Base-by-base conservation (phyloP, 2,329 filamentous ascomycete species). In the Thelonectria rubi region DNA sequence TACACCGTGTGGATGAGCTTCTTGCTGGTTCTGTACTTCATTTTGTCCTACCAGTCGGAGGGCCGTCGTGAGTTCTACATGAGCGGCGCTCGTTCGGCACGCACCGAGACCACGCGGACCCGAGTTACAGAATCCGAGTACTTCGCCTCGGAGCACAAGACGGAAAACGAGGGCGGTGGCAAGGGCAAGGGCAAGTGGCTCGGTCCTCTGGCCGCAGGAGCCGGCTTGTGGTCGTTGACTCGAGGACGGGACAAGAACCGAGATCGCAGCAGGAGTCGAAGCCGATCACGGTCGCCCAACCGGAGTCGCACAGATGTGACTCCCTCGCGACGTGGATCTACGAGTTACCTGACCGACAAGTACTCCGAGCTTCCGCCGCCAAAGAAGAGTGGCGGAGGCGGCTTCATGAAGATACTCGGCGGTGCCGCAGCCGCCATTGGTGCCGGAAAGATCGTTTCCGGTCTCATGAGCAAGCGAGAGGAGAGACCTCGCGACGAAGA, bases 1-100 rank as follows among this genome's bases (percentile, higher is more conserved):
- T 99, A 91, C 72, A 85, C 94, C 0, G 65, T 98, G 1, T 94
- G 90, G 82, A 90, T 91, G 75, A 86, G 87, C 26, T 82, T 91
- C 17, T 79, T 97, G 34, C 68, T 97, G 15, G 71, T 93, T 2
- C 66, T 88, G 14, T 97, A 93, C 77, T 96, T 98, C 70, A 81
- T 94, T 57, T 81, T 97, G 34, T 90, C 90, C 66, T 96, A 91
- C 76, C 82, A 86, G 47, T 76, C 89, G 79, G 77, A 88, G 78
- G 77, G 86, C 72, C 69, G 84, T 74, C 72, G 80, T 72, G 78
- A 84, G 66, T 81, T 86, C 45, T 85, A 86, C 69, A 79, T 85
- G 66, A 80, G 84, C 56, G 86, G 86, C 11, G 68, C 85, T 34
- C 85, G 88, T 52, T 88, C 87, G 34, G 81, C 82, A 26, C 60